Evolutionary conservation across 2,329 filamentous ascomycete species (phyloP), one percentile per base, ranked within the genome.

Genomic region (Stemphylium lycopersici): DNA sequence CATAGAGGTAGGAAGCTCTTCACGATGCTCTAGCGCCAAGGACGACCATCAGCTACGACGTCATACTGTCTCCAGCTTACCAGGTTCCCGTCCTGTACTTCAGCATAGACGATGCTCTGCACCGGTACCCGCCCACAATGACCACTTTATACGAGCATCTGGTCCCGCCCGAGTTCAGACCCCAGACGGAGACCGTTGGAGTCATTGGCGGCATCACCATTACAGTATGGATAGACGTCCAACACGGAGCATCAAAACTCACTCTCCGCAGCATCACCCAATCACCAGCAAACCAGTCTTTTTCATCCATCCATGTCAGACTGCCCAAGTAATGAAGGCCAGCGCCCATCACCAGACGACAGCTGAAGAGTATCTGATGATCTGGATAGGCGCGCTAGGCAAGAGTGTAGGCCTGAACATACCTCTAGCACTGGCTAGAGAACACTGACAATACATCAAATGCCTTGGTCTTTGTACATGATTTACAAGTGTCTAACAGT

Each of bases 271-370:
- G 86, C 87, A 96, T 75, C 92, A 98, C 81, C 93, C 95, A 47
- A 76, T 90, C 55, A 90, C 87, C 53, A 89, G 89, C 48, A 76
- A 87, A 54, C 91, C 92, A 36, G 85, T 87, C 44, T 97, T 93
- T 76, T 97, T 96, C 76, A 83, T 98, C 65, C 95, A 99, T 78
- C 93, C 95, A 20, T 98, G 95, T 77, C 86, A 90, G 72, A 90
- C 95, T 7, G 90, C 89, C 51, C 89, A 93, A 61, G 90, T 90
- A 47, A 90, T 98, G 83, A 80, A 81, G 63, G 80, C 70, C 79
- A 81, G 72, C 76, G 68, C 74, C 12, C 66, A 63, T 45, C 48
- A 63, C 52, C 58, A 67, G n/a, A 61, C 79, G 39, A 76, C 65
- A 15, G 74, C 80, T 5, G 73, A 87, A 67, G 81, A 87, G 66